Evolutionary conservation across 257 asterid genomes (phyloP).

Genomic region (Solanum commersonii): DNA sequence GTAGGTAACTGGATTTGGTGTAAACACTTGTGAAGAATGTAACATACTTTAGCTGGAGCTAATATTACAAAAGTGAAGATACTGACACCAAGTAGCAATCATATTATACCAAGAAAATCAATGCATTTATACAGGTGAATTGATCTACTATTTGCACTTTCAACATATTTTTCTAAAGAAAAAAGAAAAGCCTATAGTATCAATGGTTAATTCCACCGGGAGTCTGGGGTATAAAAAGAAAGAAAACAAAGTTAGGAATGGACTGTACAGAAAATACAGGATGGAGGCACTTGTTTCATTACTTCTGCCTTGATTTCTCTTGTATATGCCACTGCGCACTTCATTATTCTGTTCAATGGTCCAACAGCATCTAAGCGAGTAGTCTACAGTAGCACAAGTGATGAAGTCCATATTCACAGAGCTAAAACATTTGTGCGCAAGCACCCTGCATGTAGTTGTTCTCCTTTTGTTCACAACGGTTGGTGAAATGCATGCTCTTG

Average conservation of each 20-base stretch:
- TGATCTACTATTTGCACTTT: not conserved
- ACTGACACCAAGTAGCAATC: not conserved
- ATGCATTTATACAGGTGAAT: not conserved
- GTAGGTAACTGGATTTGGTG: not conserved
- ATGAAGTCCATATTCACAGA: not conserved
- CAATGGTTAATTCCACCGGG: not conserved
- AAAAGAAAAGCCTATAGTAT: not conserved
- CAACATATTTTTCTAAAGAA: not conserved
- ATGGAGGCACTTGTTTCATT: not conserved
- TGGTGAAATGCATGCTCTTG: not conserved
- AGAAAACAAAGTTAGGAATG: not conserved
- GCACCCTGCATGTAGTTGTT: not conserved
- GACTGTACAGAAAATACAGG: constrained; percentile 4
- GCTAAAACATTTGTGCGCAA: not conserved
- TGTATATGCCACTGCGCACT: not conserved
- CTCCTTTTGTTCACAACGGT: not conserved
- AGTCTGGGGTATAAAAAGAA: not conserved
- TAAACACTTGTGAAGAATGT: not conserved
- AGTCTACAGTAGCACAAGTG: not conserved
- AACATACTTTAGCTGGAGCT: not conserved
- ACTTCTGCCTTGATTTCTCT: not conserved
- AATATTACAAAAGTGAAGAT: not conserved
- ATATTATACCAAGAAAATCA: not conserved
- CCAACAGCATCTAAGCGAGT: not conserved
- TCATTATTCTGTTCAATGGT: not conserved